Percentiles rank a stretch among this genome's conserved stretches.
Evolutionary conservation across 495 filamentous ascomycete genomes (phyloP).

Genomic region (Penicillium cinerascens): DNA sequence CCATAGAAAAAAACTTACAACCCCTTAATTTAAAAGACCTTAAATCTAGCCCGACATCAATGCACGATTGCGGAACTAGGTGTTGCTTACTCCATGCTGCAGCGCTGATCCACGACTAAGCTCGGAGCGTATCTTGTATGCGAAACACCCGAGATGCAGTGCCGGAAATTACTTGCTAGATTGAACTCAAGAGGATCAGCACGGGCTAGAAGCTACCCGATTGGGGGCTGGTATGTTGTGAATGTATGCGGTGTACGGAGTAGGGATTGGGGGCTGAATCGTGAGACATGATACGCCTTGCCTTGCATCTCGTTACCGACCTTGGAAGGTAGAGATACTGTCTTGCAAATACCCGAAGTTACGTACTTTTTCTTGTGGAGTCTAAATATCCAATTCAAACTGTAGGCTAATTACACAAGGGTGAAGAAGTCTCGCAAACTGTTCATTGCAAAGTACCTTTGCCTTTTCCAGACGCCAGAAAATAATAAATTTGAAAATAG

Average conservation of each 20-base stretch:
- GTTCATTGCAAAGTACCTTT: neutral
- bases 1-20: neutral
- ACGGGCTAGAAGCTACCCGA: neutral
- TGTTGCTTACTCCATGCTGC: neutral
- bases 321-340: no score
- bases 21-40: no score
- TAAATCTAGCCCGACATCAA: neutral
- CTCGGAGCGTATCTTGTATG: slow-evolving; percentile 4
- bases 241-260: neutral
- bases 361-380: neutral
- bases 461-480: slow-evolving; percentile 3
- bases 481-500: neutral
- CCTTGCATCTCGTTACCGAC: neutral
- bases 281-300: neutral
- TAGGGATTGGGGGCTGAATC: neutral
- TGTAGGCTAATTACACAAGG: slow-evolving; percentile 1
- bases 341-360: neutral
- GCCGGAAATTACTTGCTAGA: neutral
- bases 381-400: neutral
- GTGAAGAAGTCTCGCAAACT: neutral
- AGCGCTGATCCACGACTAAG: neutral
- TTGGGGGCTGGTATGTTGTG: neutral
- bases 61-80: neutral
- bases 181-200: neutral
- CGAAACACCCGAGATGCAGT: neutral